Conservation (phyloP, 2,329 filamentous ascomycete genomes). For the Penicillium digitatum region DNA sequence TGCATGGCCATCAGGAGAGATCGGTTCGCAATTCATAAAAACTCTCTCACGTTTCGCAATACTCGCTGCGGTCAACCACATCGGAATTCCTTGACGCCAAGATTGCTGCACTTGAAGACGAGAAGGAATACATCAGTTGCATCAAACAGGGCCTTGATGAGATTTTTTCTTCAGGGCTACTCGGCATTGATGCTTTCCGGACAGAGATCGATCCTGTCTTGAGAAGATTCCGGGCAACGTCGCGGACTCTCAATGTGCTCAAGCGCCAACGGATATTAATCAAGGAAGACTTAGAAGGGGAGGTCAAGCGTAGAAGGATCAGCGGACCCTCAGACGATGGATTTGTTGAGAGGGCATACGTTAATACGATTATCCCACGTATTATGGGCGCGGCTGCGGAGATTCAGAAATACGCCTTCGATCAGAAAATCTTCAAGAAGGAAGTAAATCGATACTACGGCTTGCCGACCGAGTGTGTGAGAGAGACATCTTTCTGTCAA, state of each 20-base stretch:
- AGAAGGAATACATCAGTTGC: not conserved
- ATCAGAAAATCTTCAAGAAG: constrained; percentile 3
- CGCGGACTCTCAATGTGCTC: not conserved
- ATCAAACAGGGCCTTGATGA: not conserved
- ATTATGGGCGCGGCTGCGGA: constrained; percentile 2
- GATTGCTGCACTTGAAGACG: constrained; percentile 2
- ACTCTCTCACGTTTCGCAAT: not conserved
- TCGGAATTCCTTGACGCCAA: constrained; percentile 5
- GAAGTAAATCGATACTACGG: constrained; percentile 4
- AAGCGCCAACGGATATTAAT: constrained; percentile 4
- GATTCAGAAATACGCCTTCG: not conserved
- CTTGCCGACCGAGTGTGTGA: not conserved
- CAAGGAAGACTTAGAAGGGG: constrained; percentile 3
- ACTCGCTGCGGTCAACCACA: not conserved
- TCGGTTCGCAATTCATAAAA: not conserved
- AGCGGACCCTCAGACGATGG: not conserved
- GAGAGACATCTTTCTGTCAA: constrained; percentile 1
- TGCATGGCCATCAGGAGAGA: not conserved
- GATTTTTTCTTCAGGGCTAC: not conserved
- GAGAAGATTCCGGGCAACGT: not conserved
- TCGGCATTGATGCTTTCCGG: not conserved
- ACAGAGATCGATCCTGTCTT: not conserved
- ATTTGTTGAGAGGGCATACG: constrained; percentile 4
- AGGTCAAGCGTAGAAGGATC: not conserved
- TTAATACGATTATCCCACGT: not conserved